These are phyloP conservation scores for Glycine tomentella DNA, from an alignment of 306 rosid species.

Conservation along the genomic window DNA sequence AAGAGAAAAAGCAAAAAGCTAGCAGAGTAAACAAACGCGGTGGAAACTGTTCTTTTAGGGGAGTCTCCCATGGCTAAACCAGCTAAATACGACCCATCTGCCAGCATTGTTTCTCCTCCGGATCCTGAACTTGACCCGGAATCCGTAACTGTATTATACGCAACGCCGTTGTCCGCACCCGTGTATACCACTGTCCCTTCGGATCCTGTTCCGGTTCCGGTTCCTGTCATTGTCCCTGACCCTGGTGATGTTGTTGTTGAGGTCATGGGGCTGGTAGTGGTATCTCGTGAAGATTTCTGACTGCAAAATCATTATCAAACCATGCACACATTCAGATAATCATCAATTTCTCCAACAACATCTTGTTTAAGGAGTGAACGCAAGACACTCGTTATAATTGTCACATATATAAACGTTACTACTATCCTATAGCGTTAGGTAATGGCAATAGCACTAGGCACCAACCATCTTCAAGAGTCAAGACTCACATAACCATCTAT, in stretches of 20 bases:
- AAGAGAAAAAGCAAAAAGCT: constrained; percentile 43
- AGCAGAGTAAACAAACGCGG: constrained; percentile 20
- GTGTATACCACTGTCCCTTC: constrained; percentile 40
- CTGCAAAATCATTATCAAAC: constrained; percentile 52
- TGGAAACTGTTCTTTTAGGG: constrained; percentile 39
- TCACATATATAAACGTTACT: neutral
- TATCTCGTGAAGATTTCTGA: constrained; percentile 72
- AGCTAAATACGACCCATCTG: constrained; percentile 91
- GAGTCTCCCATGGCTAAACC: constrained; percentile 98
- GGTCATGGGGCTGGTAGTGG: constrained; percentile 42
- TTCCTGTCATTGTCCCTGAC: constrained; percentile 40
- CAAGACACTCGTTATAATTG: neutral
- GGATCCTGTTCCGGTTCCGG: constrained; percentile 29
- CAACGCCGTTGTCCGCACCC: constrained; percentile 42
- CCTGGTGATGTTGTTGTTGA: constrained; percentile 51
- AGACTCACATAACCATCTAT: constrained; percentile 20
- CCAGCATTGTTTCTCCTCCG: constrained; percentile 50
- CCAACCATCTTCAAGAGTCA: constrained; percentile 37
- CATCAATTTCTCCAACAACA: neutral
- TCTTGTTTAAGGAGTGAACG: neutral
- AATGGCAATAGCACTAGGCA: constrained; percentile 25
- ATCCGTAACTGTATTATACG: constrained; percentile 22
- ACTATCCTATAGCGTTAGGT: neutral
- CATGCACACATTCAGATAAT: constrained; percentile 4
- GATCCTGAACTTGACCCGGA: constrained; percentile 48